Conservation (phyloP, 495 filamentous ascomycete species). For the Amphirosellinia nigrospora region DNA sequence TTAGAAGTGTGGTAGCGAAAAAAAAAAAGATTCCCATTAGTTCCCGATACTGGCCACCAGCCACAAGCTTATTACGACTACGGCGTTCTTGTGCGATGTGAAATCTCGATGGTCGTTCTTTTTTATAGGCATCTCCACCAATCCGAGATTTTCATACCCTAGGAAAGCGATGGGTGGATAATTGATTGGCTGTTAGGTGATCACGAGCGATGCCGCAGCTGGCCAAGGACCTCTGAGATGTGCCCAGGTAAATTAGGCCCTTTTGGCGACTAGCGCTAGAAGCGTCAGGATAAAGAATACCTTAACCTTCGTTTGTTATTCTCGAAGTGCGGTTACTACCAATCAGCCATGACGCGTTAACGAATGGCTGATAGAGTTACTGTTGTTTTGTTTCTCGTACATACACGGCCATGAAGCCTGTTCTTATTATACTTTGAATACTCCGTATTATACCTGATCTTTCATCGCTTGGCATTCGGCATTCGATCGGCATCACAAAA, state of each 20-base stretch:
- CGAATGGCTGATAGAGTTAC: background rate
- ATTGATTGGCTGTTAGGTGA: background rate
- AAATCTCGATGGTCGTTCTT: slow-evolving; percentile 1
- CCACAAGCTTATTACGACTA: slow-evolving; percentile 6
- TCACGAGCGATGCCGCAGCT: slow-evolving; percentile 6
- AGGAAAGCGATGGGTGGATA: background rate
- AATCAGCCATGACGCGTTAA: background rate
- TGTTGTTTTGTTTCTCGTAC: background rate
- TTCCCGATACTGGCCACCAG: background rate
- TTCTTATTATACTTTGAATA: background rate
- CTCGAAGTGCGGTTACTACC: background rate
- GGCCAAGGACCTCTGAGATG: background rate
- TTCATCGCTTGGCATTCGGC: background rate
- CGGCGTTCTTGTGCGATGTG: slow-evolving; percentile 1
- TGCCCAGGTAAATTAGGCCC: background rate
- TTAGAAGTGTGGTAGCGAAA: background rate
- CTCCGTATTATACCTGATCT: background rate
- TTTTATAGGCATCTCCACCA: background rate
- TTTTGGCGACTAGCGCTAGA: background rate
- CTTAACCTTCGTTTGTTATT: no score
- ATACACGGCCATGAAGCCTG: background rate
- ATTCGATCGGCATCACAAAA: background rate
- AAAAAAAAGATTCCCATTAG: background rate
- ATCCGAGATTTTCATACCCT: background rate
- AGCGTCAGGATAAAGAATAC: background rate